Evolutionary conservation across 1,284 basidiomycete species (phyloP).

Genomic region (Phellopilus nigrolimitatus): DNA sequence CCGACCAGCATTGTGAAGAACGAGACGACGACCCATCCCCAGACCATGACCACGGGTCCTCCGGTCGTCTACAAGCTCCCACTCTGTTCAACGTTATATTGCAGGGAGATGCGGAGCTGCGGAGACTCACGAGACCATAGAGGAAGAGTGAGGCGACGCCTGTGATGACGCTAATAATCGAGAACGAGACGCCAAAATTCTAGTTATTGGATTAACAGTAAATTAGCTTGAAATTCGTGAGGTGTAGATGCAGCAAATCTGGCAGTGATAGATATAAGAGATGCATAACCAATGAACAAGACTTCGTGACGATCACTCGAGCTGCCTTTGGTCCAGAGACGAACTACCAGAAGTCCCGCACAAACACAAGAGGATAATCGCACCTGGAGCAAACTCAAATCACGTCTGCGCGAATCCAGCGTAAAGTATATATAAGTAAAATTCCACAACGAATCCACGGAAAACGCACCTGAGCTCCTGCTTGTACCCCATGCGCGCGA

Average conservation of each 20-base stretch:
- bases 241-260: too few relatives aligned
- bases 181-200: conserved; percentile 76
- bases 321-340: too few relatives aligned
- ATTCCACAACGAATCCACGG: background rate
- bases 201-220: conserved; percentile 29
- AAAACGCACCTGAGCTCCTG: conserved; percentile 61
- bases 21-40: conserved; percentile 67
- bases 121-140: conserved; percentile 53
- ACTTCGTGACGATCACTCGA: conserved; percentile 1
- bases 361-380: too few relatives aligned
- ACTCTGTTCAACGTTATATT: background rate
- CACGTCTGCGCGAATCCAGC: conserved; percentile 38
- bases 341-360: too few relatives aligned
- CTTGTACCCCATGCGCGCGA: conserved; percentile 72
- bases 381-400: conserved; percentile 57
- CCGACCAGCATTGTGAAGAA: conserved; percentile 64
- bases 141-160: conserved; percentile 62
- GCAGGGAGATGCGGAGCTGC: background rate
- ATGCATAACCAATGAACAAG: background rate
- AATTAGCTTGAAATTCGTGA: too few relatives aligned
- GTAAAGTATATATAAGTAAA: background rate
- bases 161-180: conserved; percentile 69
- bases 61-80: conserved; percentile 50
- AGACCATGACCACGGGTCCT: conserved; percentile 69
- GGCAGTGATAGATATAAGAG: too few relatives aligned